Percentiles rank a stretch among this genome's conserved stretches.
Evolutionary conservation across 805 yeast species (phyloP).

Genomic region (Tetrapisispora namnaoensis): DNA sequence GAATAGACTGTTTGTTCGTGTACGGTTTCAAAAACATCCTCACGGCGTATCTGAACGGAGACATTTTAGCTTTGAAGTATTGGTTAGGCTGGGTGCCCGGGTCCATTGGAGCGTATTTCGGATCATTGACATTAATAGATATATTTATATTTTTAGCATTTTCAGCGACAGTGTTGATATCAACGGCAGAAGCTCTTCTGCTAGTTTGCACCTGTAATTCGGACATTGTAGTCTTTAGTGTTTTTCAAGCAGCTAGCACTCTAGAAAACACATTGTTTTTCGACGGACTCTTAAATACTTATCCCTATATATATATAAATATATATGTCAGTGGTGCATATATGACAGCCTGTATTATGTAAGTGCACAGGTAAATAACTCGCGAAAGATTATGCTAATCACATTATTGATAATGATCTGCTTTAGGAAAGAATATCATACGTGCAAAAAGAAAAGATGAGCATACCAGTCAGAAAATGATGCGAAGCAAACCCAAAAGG

Average conservation of each 20-base stretch:
- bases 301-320: not conserved
- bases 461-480: too few species aligned
- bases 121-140: not conserved
- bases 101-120: slow-evolving; percentile 34
- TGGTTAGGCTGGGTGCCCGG: slow-evolving; percentile 66
- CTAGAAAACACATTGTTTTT: too few species aligned
- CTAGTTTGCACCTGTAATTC: not conserved
- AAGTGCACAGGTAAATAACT: not conserved
- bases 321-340: too few species aligned
- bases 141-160: not conserved
- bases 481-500: too few species aligned
- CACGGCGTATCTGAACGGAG: slow-evolving; percentile 43
- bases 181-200: not conserved
- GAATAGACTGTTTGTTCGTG: slow-evolving; percentile 57
- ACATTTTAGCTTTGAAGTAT: slow-evolving; percentile 53
- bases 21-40: slow-evolving; percentile 47
- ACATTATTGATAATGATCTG: too few species aligned
- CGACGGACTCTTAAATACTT: not conserved
- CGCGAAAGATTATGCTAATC: too few species aligned
- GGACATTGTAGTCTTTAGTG: not conserved
- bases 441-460: too few species aligned
- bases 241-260: too few species aligned
- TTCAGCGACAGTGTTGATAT: not conserved
- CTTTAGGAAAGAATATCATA: too few species aligned
- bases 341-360: too few species aligned